Percentiles rank a stretch among this genome's conserved stretches.
Conservation (phyloP, 371 early-diverging fungal genomes). For the Dichotomocladium elegans region DNA sequence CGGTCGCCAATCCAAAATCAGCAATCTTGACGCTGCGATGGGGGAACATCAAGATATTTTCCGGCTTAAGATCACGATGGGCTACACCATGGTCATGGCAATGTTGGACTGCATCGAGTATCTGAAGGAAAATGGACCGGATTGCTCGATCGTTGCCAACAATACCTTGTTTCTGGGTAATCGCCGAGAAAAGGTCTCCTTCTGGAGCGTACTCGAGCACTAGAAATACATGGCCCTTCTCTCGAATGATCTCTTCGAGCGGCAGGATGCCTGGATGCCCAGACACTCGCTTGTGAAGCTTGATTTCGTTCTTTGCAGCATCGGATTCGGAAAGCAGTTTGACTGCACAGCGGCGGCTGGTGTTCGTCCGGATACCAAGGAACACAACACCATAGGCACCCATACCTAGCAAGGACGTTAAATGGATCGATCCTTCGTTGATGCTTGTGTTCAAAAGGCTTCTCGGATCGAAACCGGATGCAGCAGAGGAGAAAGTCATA, state of each 20-base stretch:
- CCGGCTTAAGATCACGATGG: conserved; percentile 92
- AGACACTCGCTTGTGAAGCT: conserved; percentile 58
- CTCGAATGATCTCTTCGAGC: conserved; percentile 62
- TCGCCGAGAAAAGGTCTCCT: conserved; percentile 64
- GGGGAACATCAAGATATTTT: conserved; percentile 76
- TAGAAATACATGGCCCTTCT: conserved; percentile 53
- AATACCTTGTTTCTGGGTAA: conserved; percentile 51
- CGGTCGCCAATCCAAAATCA: conserved; percentile 79
- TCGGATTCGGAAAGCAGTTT: conserved; percentile 58
- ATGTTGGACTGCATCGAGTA: conserved; percentile 76
- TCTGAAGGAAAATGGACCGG: conserved; percentile 74
- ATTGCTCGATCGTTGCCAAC: conserved; percentile 62
- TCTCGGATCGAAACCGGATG: conserved; percentile 10
- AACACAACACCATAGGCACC: conserved; percentile 74
- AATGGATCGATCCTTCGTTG: conserved; percentile 28
- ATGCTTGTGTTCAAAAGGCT: conserved; percentile 22
- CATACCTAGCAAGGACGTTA: conserved; percentile 54
- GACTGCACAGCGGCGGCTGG: conserved; percentile 51
- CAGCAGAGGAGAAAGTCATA: background rate
- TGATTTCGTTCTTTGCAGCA: conserved; percentile 53
- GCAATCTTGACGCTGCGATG: conserved; percentile 57
- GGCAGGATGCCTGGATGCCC: conserved; percentile 65
- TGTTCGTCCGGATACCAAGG: conserved; percentile 37
- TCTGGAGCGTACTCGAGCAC: conserved; percentile 66
- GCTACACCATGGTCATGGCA: conserved; percentile 76